Evolutionary conservation across 768 basidiomycete genomes (phyloP), one percentile per base, ranked within the genome.

Genomic region (Chiua virens): DNA sequence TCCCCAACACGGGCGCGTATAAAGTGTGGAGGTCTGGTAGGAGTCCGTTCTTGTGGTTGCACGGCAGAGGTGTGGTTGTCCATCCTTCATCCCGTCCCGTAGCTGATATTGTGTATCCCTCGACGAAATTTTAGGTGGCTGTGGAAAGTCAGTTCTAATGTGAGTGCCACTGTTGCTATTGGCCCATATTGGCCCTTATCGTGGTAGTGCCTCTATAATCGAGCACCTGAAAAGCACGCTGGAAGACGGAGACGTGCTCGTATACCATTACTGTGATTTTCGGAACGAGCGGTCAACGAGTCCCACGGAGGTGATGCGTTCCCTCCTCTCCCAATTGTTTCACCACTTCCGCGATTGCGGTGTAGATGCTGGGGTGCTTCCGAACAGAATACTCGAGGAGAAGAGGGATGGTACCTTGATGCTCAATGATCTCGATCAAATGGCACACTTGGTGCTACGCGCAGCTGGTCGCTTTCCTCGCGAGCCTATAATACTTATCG

Each of bases 401-500:
- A 47, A 37, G 28, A 30, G 28, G 6, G n/a, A 25, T n/a, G 36
- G 45, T 18, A 14, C 45, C 11, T 30, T 30, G 28, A 30, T 9
- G 28, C 35, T 27, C 45, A 20, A 23, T 36, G 23, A 22, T n/a
- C 21, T 25, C 25, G 28, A 30, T 30, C 28, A 30, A 30, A 5
- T 30, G 5, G 28, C 28, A 10, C 28, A 30, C 28, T 30, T 30
- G 15, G 23, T 42, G 4, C 25, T 35, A 8, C 40, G 42, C 11
- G 42, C 49, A 17, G 40, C 49, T 22, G 14, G n/a, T 17, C 22
- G 44, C 17, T 42, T 50, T 14, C n/a, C 14, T 27, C 22, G 35
- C 18, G n/a, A 32, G 18, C 49, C 49, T 17, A 4, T 52, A 5
- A 44, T 52, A 11, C 25, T 52, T 25, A 52, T 52, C 9, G 50